Conservation (phyloP, 2,329 filamentous ascomycete species). For the Ophiosphaerella narmari region DNA sequence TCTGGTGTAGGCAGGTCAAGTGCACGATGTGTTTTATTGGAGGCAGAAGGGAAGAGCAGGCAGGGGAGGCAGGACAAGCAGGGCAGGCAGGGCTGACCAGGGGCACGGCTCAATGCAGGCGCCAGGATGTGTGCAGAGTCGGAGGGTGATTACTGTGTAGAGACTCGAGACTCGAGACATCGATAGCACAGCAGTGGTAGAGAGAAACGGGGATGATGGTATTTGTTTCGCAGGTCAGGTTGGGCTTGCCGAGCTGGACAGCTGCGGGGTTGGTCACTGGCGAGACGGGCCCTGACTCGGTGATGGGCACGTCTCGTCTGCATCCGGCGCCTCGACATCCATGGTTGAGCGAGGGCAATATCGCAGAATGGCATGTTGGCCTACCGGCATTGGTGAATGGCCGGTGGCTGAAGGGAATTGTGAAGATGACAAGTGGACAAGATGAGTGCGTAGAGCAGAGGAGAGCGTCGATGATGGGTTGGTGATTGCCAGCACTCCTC, state of each 20-base stretch:
- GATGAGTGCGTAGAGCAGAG: neutral
- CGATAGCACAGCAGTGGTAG: no score
- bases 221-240: no score
- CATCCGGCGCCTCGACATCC: no score
- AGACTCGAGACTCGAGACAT: neutral
- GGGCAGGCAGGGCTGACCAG: neutral
- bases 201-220: no score
- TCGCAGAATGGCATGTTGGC: neutral
- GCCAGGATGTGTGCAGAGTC: neutral
- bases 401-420: neutral
- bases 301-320: no score
- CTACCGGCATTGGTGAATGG: neutral
- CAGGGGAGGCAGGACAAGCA: neutral
- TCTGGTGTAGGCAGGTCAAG: no score
- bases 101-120: neutral
- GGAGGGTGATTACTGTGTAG: neutral
- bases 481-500: neutral
- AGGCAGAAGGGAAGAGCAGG: neutral
- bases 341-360: no score
- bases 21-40: neutral
- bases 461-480: no score
- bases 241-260: no score
- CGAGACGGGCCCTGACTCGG: no score
- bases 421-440: no score
- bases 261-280: no score